Conservation (phyloP, 164 flowering plant species). For the Nelumbo lutea region DNA sequence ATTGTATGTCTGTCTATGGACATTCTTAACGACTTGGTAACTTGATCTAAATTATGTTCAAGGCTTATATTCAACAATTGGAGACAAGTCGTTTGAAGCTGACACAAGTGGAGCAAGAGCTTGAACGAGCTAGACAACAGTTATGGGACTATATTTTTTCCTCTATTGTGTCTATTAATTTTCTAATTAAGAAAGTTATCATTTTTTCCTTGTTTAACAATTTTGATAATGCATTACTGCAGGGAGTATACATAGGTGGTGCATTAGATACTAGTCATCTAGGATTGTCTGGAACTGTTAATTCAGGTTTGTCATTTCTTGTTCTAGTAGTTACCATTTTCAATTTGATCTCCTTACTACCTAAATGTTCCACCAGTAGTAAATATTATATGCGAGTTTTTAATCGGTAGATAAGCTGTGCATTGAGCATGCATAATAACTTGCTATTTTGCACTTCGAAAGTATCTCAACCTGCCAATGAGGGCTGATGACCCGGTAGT, state of each 20-base stretch:
- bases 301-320: constrained; percentile 54
- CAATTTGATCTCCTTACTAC: not conserved
- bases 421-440: not conserved
- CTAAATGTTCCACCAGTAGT: not conserved
- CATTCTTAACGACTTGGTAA: not conserved
- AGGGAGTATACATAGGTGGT: constrained; percentile 58
- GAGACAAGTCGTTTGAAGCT: constrained; percentile 83
- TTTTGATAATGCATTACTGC: constrained; percentile 21
- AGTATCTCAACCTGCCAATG: too few species aligned
- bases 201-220: not conserved
- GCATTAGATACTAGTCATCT: constrained; percentile 47
- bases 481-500: too few species aligned
- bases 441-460: not conserved
- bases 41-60: constrained; percentile 1
- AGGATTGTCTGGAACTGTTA: constrained; percentile 42
- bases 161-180: not conserved
- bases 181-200: not conserved
- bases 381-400: not conserved
- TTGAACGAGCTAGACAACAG: constrained; percentile 78
- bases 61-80: constrained; percentile 95
- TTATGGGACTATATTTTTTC: constrained; percentile 24
- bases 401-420: not conserved
- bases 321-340: not conserved
- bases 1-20: not conserved
- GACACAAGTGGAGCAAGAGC: constrained; percentile 84